phyloP scores from a whole-genome alignment of 2,329 filamentous ascomycete species.

The Metarhizium robertsii region DNA sequence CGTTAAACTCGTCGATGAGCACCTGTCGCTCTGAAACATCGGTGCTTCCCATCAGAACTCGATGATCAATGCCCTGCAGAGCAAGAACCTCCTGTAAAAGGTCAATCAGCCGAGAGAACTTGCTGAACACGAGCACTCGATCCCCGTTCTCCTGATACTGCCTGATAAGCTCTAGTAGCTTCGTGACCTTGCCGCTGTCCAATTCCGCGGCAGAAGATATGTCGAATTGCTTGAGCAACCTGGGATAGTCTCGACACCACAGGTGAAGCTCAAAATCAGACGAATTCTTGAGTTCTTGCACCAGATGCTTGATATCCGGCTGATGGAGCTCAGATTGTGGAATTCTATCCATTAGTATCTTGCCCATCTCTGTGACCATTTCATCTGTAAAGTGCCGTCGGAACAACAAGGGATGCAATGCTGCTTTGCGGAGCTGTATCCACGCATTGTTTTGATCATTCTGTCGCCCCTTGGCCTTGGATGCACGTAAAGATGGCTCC shows the following conservation, averaged over 20 bases:
- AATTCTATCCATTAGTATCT: slow-evolving; percentile 64
- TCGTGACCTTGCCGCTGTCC: slow-evolving; percentile 73
- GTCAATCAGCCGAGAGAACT: slow-evolving; percentile 86
- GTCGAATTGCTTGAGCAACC: slow-evolving; percentile 43
- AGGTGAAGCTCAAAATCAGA: slow-evolving; percentile 59
- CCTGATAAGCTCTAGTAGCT: slow-evolving; percentile 64
- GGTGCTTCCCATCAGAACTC: slow-evolving; percentile 79
- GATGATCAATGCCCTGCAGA: slow-evolving; percentile 62
- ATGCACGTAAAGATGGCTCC: slow-evolving; percentile 43
- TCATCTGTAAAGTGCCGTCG: slow-evolving; percentile 69
- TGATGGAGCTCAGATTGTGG: slow-evolving; percentile 43
- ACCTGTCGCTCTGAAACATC: slow-evolving; percentile 75
- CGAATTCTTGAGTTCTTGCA: slow-evolving; percentile 45
- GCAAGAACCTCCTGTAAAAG: slow-evolving; percentile 78
- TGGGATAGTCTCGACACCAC: slow-evolving; percentile 51
- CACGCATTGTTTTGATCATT: slow-evolving; percentile 62
- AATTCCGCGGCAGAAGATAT: slow-evolving; percentile 44
- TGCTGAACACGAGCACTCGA: slow-evolving; percentile 81
- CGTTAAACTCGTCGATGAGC: slow-evolving; percentile 79
- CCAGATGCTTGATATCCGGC: slow-evolving; percentile 41
- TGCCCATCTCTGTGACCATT: slow-evolving; percentile 67
- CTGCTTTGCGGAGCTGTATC: slow-evolving; percentile 86
- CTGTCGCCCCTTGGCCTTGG: slow-evolving; percentile 35
- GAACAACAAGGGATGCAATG: slow-evolving; percentile 85
- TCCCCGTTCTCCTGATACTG: slow-evolving; percentile 73